Conservation (phyloP, 768 basidiomycete genomes). For the Russula emetica region DNA sequence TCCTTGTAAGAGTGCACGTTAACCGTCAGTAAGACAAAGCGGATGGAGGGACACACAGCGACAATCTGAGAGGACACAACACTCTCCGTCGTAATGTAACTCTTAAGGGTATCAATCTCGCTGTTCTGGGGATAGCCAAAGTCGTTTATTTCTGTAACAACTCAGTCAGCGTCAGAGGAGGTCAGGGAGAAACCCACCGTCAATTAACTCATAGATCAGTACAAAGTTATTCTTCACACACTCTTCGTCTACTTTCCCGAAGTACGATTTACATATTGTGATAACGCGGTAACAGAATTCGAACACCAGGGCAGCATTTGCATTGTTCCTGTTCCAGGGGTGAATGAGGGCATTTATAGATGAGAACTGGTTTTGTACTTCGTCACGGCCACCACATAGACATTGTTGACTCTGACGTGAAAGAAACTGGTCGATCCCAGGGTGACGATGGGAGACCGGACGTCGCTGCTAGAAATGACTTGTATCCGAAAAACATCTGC, state of each 20-base stretch:
- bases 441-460: constrained; percentile 95
- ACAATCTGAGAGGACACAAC: constrained; percentile 83
- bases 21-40: not conserved
- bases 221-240: constrained; percentile 99
- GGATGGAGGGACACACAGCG: constrained; percentile 49
- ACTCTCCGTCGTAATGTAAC: constrained; percentile 97
- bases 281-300: constrained; percentile 98
- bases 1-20: constrained; percentile 52
- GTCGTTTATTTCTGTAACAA: constrained; percentile 83
- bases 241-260: constrained; percentile 98
- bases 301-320: constrained; percentile 95
- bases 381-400: constrained; percentile 93
- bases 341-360: not conserved
- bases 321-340: constrained; percentile 66
- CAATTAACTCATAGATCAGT: constrained; percentile 94
- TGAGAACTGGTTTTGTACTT: constrained; percentile 51
- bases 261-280: constrained; percentile 90
- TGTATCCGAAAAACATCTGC: constrained; percentile 99
- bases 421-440: constrained; percentile 98
- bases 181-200: constrained; percentile 53
- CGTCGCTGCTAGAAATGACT: constrained; percentile 96
- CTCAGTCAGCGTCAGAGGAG: constrained; percentile 8
- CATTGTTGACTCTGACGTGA: constrained; percentile 91
- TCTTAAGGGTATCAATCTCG: constrained; percentile 95
- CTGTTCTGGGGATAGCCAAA: constrained; percentile 99